Evolutionary conservation across 768 basidiomycete species (phyloP), one percentile per base, ranked within the genome.

Genomic region (Cubamyces sp.): DNA sequence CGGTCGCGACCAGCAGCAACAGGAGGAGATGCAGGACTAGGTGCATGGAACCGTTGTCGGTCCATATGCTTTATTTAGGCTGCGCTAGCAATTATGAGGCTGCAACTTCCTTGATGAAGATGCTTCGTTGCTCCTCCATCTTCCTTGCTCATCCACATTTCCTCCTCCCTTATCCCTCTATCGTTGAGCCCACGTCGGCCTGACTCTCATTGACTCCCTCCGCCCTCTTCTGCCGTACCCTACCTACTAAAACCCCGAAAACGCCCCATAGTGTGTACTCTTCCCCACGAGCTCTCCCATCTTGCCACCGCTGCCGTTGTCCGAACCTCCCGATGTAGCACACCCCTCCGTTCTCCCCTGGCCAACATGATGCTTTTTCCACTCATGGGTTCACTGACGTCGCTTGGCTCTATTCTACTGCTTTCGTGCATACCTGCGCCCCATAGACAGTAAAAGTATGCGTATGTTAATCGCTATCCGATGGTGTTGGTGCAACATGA

Each of bases 1-100:
- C 60, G 91, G 91, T 57, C 82, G 89, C 66, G 92, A 94, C 74
- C 84, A 87, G 64, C 87, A 90, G 70, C 88, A 91, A 71, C 87
- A 91, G 75, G 81, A 86, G 62, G 87, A 89, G 71, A 57, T 64
- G 61, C 74, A 75, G 66, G 72, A 73, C 26, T 73, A 66, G 57
- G 18, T 39, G 23, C 25, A 54, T 52, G 47, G 37, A 45, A 12
- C 48, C 25, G 42, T 45, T 37, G 37, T 21, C 42, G n/a, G 40
- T 48, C 51, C 51, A 23, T 42, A 25, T 61, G 60, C 51, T 61
- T 57, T 34, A 55, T 48, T 25, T 37, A 61, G 54, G 42, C 40
- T 25, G 41, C 60, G 53, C 26, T 37, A 37, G 51, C 30, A 51
- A 50, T 50, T 37, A 21, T 46, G 23, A 19, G 41, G 42, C 34